Conservation (phyloP, 2,329 filamentous ascomycete species). For the Colletotrichum karsti region DNA sequence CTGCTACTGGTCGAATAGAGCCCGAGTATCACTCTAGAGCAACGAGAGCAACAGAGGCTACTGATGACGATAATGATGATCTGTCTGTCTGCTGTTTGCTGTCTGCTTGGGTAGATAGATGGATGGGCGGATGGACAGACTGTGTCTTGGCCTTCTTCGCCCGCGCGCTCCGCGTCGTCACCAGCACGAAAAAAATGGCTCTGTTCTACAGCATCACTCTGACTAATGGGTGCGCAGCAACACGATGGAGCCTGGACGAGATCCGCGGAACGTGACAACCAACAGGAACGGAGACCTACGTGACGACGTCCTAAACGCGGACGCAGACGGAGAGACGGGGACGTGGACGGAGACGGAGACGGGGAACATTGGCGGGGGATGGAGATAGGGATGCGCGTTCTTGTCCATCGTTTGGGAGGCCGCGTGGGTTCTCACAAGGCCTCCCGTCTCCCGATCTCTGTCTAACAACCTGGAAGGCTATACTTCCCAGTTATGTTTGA, state of each 20-base stretch:
- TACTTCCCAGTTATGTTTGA: background rate
- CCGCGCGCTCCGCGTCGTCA: background rate
- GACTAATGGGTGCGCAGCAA: conserved; percentile 14
- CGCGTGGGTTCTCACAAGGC: background rate
- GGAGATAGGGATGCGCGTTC: background rate
- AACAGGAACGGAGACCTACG: background rate
- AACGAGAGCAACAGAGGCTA: background rate
- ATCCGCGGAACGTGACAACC: background rate
- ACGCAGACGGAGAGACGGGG: background rate
- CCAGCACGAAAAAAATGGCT: background rate
- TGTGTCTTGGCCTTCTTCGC: background rate
- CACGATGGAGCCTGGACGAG: background rate
- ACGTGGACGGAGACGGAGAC: background rate
- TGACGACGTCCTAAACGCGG: background rate
- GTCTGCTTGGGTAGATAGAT: too few species aligned
- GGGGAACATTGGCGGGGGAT: background rate
- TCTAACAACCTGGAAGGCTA: background rate
- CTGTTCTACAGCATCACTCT: conserved; percentile 7
- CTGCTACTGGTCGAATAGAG: background rate
- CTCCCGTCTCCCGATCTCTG: background rate
- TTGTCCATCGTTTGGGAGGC: background rate
- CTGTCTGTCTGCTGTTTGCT: too few species aligned
- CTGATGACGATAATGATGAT: background rate
- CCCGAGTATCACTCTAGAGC: background rate
- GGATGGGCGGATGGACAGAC: background rate